Percentiles rank a stretch among this genome's conserved stretches.
These are phyloP conservation scores for Phytopythium ostracodes DNA, from an alignment of 352 stramenopile genomes.

Conservation along the genomic window DNA sequence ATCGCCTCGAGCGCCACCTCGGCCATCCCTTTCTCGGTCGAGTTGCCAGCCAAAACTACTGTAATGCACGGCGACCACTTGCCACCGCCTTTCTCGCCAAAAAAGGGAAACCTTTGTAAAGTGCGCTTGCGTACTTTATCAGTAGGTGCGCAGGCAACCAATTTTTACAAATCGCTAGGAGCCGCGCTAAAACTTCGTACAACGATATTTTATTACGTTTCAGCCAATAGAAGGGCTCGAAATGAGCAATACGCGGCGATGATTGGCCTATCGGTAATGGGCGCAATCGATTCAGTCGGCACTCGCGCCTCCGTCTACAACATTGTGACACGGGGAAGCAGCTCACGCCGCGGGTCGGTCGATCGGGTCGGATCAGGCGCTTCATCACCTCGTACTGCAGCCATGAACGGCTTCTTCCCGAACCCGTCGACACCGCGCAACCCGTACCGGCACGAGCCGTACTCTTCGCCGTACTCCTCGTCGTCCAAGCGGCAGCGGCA, in stretches of 20 bases:
- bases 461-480: slow-evolving; percentile 8
- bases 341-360: neutral
- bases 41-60: neutral
- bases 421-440: slow-evolving; percentile 56
- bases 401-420: slow-evolving; percentile 42
- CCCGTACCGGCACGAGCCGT: slow-evolving; percentile 70
- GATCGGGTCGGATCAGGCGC: too few relatives aligned
- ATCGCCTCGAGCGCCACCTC: slow-evolving; percentile 43
- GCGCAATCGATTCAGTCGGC: neutral
- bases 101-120: slow-evolving; percentile 4
- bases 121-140: neutral
- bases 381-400: neutral
- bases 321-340: slow-evolving; percentile 2
- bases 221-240: neutral
- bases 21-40: slow-evolving; percentile 2
- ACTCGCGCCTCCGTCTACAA: neutral
- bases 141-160: neutral
- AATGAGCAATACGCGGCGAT: neutral
- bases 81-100: neutral
- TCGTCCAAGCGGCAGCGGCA: slow-evolving; percentile 4
- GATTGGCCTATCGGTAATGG: neutral
- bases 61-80: neutral
- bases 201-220: neutral
- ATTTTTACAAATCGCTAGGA: too few relatives aligned
- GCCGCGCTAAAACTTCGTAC: neutral